These are phyloP conservation scores for Trifolium fragiferum DNA, from an alignment of 306 rosid species.

Conservation along the genomic window DNA sequence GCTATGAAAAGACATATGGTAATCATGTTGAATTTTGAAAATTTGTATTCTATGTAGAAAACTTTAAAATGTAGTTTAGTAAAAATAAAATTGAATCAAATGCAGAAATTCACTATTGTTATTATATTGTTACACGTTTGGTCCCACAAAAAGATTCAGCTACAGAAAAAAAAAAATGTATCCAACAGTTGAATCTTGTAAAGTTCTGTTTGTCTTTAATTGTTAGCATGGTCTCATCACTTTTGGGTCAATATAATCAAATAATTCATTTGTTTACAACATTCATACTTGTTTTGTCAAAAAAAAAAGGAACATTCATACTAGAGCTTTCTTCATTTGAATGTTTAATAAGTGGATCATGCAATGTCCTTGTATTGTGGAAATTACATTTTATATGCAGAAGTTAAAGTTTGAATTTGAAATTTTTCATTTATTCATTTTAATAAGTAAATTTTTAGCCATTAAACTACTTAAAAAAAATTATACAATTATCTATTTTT, in stretches of 20 bases:
- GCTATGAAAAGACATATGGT: constrained; percentile 19
- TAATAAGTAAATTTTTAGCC: too few relatives aligned
- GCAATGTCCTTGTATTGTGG: too few relatives aligned
- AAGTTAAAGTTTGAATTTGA: too few relatives aligned
- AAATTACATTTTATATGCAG: too few relatives aligned
- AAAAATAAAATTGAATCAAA: not conserved
- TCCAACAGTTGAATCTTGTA: constrained; percentile 9
- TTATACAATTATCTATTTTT: too few relatives aligned
- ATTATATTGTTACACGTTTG: not conserved
- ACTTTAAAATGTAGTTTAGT: not conserved
- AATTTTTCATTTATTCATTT: too few relatives aligned
- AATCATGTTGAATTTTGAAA: constrained; percentile 28
- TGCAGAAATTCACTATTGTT: not conserved
- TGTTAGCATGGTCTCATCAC: not conserved
- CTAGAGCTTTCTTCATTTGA: not conserved
- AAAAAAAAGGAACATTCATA: too few relatives aligned
- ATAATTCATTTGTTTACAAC: not conserved
- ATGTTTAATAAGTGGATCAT: not conserved
- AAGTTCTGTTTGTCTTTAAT: constrained; percentile 14
- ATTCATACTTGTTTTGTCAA: too few relatives aligned
- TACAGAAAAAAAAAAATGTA: not conserved
- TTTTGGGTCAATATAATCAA: constrained; percentile 20
- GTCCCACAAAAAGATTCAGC: constrained; percentile 32
- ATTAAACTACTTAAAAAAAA: too few relatives aligned
- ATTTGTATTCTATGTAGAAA: not conserved